Base-by-base conservation (phyloP, 2,329 filamentous ascomycete species). In the Nemania sp. region DNA sequence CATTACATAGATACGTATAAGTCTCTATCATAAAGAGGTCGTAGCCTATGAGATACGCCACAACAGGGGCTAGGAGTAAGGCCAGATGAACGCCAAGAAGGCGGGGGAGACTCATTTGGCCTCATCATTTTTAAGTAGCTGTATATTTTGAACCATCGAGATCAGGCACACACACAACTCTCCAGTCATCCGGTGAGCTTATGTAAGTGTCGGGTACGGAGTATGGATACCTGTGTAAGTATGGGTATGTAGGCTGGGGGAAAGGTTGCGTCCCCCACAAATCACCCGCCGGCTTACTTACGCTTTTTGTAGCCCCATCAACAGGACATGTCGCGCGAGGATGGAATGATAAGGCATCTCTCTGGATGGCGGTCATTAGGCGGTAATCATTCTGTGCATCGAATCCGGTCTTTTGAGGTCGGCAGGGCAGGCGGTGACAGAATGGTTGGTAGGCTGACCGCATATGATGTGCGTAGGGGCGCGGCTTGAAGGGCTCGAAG, bases 401-500 rank as follows among this genome's bases (percentile, higher is more conserved):
- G 3, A n/a, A 57, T 27, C 51, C 57, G 58, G 29, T 43, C 60
- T 45, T 10, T 58, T 59, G 38, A 62, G 35, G 62, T 54, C 56
- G 61, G 41, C 38, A 59, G 53, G 43, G 53, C 49, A 67, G 64
- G 68, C 68, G 68, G 68, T 70, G 68, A 70, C 68, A 43, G 68
- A 51, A 32, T 22, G 62, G 62, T 68, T 65, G 68, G 57, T 55
- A 58, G 62, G 68, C 65, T 70, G 68, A 70, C 68, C 62, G 65
- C 68, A 65, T 67, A 56, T 55, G 63, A 41, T 45, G 27, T n/a
- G 57, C 3, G 47, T 24, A 38, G 53, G 26, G 49, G 22, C 18
- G 11, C 32, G 32, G n/a, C 11, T 32, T 24, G 32, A n/a, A n/a
- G n/a, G n/a, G n/a, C n/a, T n/a, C n/a, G n/a, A n/a, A 53, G 43